A percentile compares a stretch with the other conserved stretches of the same genome.
phyloP scores from a whole-genome alignment of 805 yeast genomes.

The Ogataea paraovalis region DNA sequence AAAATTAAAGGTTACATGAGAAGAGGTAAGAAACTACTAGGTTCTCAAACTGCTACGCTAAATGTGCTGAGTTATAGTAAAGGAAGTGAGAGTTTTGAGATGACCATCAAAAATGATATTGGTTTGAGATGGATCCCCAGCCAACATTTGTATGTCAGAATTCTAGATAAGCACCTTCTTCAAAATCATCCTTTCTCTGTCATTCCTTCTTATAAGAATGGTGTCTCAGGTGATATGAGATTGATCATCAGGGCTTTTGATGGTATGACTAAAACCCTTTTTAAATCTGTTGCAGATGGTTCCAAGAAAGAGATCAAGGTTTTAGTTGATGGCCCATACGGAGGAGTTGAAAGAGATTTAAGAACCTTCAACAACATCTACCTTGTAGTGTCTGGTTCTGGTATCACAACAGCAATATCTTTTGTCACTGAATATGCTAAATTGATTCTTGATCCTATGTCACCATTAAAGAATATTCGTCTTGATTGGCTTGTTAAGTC shows the following conservation, averaged over 20 bases:
- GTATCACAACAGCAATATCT: conserved; percentile 48
- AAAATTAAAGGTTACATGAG: conserved; percentile 42
- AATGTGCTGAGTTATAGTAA: conserved; percentile 31
- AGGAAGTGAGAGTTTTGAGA: conserved; percentile 32
- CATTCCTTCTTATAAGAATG: conserved; percentile 29
- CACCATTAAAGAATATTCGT: conserved; percentile 28
- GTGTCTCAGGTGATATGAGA: conserved; percentile 31
- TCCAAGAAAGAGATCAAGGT: conserved; percentile 28
- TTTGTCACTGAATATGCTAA: conserved; percentile 29
- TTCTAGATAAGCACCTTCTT: conserved; percentile 38
- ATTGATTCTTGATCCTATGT: conserved; percentile 15
- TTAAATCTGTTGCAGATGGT: conserved; percentile 24
- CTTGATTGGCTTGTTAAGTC: conserved; percentile 44
- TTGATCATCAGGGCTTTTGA: conserved; percentile 42
- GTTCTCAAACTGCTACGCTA: conserved; percentile 11
- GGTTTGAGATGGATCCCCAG: conserved; percentile 49
- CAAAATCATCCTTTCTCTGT: conserved; percentile 59
- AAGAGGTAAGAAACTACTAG: conserved; percentile 39
- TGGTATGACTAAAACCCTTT: conserved; percentile 43
- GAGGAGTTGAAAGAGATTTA: conserved; percentile 46
- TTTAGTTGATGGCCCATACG: conserved; percentile 55
- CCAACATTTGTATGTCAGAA: conserved; percentile 50
- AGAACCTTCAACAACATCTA: conserved; percentile 41
- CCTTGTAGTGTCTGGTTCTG: conserved; percentile 47
- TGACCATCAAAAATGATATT: conserved; percentile 30